Evolutionary conservation across 495 filamentous ascomycete genomes (phyloP), one percentile per base, ranked within the genome.

Genomic region (Glutinoglossum americanum): DNA sequence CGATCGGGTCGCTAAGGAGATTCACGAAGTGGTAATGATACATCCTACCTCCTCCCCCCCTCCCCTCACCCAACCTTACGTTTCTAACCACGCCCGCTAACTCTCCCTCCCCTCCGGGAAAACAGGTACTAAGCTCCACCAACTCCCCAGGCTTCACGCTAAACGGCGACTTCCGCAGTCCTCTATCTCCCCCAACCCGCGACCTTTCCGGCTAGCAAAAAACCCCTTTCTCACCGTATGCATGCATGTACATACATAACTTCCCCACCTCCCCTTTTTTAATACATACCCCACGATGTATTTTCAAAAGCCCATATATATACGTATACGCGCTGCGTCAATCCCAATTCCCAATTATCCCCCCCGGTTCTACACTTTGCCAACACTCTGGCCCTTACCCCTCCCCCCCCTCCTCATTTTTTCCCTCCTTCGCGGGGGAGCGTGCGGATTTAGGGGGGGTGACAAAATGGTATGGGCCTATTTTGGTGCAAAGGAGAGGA

Each of bases 1-100:
- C 54, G 83, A 93, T 63, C 75, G 73, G 60, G 75, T 84, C 39
- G 74, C 72, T 57, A 98, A 98, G 76, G 77, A 85, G 49, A 72
- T 98, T 51, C 79, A 87, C 63, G 93, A 98, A 73, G 87, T 98
- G 64, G 89, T 84, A 45, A 45, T 45, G n/a, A n/a, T n/a, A n/a
- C n/a, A 21, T 45, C 41, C 19, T 45, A 64, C 65, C 77, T 72
- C 33, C 26, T 25, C 23, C 19, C 26, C 26, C 1, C 9, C 25
- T n/a, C n/a, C n/a, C n/a, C n/a, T n/a, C n/a, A n/a, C n/a, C n/a
- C n/a, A n/a, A n/a, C n/a, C n/a, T n/a, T n/a, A n/a, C n/a, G n/a
- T n/a, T n/a, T n/a, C n/a, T n/a, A n/a, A n/a, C n/a, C n/a, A n/a
- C n/a, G n/a, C n/a, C n/a, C n/a, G n/a, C n/a, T n/a, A n/a, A n/a